These are phyloP conservation scores for Lactarius sanguifluus DNA, from an alignment of 768 basidiomycete genomes.

Conservation along the genomic window DNA sequence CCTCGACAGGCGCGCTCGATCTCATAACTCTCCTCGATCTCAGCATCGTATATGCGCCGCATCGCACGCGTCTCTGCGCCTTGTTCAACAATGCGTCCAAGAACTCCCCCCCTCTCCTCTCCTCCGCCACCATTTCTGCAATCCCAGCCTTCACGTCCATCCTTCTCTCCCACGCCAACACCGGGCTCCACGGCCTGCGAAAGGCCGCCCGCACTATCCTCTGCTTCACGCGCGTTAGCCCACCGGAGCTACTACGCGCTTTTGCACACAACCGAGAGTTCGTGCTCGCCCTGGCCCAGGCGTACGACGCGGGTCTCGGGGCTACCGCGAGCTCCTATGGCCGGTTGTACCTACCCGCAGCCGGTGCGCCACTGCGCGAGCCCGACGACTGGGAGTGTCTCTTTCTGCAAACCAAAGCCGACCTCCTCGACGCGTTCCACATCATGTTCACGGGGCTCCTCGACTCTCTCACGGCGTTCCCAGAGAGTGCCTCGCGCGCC, in stretches of 20 bases:
- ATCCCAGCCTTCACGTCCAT: slow-evolving; percentile 55
- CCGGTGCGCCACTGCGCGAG: slow-evolving; percentile 30
- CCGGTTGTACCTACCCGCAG: slow-evolving; percentile 42
- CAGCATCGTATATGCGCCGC: slow-evolving; percentile 52
- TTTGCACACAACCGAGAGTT: slow-evolving; percentile 57
- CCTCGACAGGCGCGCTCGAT: slow-evolving; percentile 44
- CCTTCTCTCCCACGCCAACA: slow-evolving; percentile 40
- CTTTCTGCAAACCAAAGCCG: slow-evolving; percentile 73
- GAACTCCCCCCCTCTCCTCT: slow-evolving; percentile 37
- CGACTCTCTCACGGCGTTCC: slow-evolving; percentile 42
- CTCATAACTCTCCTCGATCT: slow-evolving; percentile 61
- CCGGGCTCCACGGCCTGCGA: slow-evolving; percentile 62
- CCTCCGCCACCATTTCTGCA: slow-evolving; percentile 39
- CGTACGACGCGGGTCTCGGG: slow-evolving; percentile 60
- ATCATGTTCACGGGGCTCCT: slow-evolving; percentile 52
- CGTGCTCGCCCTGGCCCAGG: slow-evolving; percentile 53
- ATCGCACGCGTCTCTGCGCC: slow-evolving; percentile 45
- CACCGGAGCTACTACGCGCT: slow-evolving; percentile 47
- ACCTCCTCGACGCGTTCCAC: slow-evolving; percentile 69
- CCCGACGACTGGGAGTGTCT: slow-evolving; percentile 67
- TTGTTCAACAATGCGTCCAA: slow-evolving; percentile 45
- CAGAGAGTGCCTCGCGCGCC: slow-evolving; percentile 46
- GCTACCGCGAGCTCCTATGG: slow-evolving; percentile 61
- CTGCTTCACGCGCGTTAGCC: slow-evolving; percentile 52
- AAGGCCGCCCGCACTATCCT: slow-evolving; percentile 60